These are phyloP conservation scores for Pseudocercospora pini-densiflorae DNA, from an alignment of 2,329 filamentous ascomycete species.

Conservation along the genomic window DNA sequence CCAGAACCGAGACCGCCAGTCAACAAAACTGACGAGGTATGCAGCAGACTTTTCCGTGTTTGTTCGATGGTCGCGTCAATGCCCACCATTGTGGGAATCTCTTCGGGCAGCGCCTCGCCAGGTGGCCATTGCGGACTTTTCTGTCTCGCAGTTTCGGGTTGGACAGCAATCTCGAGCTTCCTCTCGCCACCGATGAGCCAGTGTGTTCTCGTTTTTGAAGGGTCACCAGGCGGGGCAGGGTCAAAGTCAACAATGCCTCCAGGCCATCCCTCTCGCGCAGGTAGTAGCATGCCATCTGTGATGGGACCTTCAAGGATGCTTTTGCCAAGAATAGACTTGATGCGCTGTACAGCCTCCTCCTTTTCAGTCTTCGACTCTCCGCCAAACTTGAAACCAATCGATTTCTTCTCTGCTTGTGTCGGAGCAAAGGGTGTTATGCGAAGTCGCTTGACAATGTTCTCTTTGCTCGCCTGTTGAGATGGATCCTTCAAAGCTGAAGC, in stretches of 20 bases:
- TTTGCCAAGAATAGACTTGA: conserved; percentile 71
- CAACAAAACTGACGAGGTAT: conserved; percentile 86
- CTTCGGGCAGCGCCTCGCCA: conserved; percentile 58
- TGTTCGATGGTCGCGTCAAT: conserved; percentile 78
- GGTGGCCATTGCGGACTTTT: conserved; percentile 56
- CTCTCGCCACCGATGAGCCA: conserved; percentile 83
- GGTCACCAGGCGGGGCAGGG: conserved; percentile 54
- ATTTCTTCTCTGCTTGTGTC: conserved; percentile 57
- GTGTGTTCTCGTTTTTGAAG: conserved; percentile 52
- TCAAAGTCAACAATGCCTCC: conserved; percentile 85
- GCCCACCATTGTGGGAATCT: conserved; percentile 72
- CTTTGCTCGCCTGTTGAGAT: conserved; percentile 45
- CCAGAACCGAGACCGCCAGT: conserved; percentile 89
- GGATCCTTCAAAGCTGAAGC: conserved; percentile 51
- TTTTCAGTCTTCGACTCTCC: conserved; percentile 83
- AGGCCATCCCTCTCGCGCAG: conserved; percentile 71
- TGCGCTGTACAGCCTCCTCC: conserved; percentile 73
- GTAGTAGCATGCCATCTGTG: conserved; percentile 84
- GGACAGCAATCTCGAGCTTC: conserved; percentile 75
- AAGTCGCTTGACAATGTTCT: conserved; percentile 64
- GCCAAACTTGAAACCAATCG: conserved; percentile 77
- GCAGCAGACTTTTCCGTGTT: conserved; percentile 75
- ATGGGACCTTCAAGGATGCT: conserved; percentile 81
- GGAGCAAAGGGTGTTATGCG: conserved; percentile 81
- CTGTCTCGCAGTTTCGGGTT: conserved; percentile 70